Conservation (phyloP, 1,284 basidiomycete species). For the Rhodotorula glutinis region DNA sequence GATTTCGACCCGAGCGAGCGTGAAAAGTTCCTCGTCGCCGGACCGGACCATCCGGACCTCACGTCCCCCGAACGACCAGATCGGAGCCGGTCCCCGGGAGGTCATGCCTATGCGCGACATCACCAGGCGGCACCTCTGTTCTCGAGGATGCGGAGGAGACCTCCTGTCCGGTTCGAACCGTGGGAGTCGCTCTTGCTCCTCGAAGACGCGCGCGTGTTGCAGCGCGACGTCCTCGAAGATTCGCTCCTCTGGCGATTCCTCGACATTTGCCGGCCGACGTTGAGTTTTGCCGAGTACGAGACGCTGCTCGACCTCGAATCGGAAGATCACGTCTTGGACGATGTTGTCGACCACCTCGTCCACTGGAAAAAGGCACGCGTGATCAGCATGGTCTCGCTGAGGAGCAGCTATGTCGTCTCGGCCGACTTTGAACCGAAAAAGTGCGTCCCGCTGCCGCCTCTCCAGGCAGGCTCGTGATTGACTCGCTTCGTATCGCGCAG, state of each 20-base stretch:
- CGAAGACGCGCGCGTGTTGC: slow-evolving; percentile 47
- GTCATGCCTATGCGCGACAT: slow-evolving; percentile 10
- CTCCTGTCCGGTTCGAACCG: slow-evolving; percentile 59
- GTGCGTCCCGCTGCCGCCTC: slow-evolving; percentile 15
- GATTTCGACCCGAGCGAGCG: slow-evolving; percentile 16
- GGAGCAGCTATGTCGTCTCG: slow-evolving; percentile 67
- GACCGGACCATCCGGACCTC: slow-evolving; percentile 51
- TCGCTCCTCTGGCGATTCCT: slow-evolving; percentile 47
- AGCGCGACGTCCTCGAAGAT: slow-evolving; percentile 58
- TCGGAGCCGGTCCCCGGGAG: slow-evolving; percentile 18
- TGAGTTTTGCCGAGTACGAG: slow-evolving; percentile 42
- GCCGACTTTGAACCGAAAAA: slow-evolving; percentile 41
- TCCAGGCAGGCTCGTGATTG: background rate
- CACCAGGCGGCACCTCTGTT: slow-evolving; percentile 31
- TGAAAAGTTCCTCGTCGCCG: slow-evolving; percentile 18
- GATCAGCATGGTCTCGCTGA: slow-evolving; percentile 78
- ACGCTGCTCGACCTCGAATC: slow-evolving; percentile 41
- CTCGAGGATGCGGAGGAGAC: slow-evolving; percentile 32
- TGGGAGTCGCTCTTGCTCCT: slow-evolving; percentile 87
- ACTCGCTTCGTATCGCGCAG: slow-evolving; percentile 50
- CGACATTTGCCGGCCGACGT: slow-evolving; percentile 54
- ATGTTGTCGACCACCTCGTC: slow-evolving; percentile 57
- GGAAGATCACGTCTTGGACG: slow-evolving; percentile 32
- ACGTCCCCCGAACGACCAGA: slow-evolving; percentile 52
- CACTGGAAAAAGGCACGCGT: slow-evolving; percentile 84